Evolutionary conservation across 2,329 filamentous ascomycete genomes (phyloP), one percentile per base, ranked within the genome.

Genomic region (Hirsutella thompsonii): DNA sequence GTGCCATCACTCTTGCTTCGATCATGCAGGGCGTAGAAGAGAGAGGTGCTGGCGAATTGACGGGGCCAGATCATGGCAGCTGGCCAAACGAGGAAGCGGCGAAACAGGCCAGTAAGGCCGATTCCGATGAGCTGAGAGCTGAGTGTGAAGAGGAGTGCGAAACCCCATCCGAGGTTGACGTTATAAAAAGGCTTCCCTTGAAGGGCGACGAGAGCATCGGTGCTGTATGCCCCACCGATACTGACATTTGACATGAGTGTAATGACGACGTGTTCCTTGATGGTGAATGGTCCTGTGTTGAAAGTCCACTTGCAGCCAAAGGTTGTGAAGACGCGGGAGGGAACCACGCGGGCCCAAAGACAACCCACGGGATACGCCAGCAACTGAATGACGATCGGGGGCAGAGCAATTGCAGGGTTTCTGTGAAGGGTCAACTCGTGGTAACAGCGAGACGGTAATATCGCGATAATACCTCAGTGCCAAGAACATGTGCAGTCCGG

Each of bases 1-100:
- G 52, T 42, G 2, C 66, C 62, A 42, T 69, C 53, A 20, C 54
- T 59, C 39, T 62, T 61, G 36, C 53, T 59, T 46, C 60, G 60
- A 40, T 66, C 61, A 36, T 67, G 64, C 3, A 67, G 57, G 14
- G 60, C 62, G 23, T 64, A 57, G 45, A 75, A 64, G 8, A 76
- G 58, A 0, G 66, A 62, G 0, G 64, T 67, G 45, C 66, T 72
- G 3, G 57, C 58, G 20, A 67, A 51, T 63, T 66, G 41, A 69
- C 60, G 62, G 2, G 75, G 75, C 74, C 75, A 79, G 44, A 79
- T 69, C 74, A 79, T 79, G 26, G 72, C 67, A 1, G 75, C 70
- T 1, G 72, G 76, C 55, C 62, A 69, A n/a, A 74, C 67, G 18
- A 79, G 63, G 54, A 74, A 79, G 20, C 70, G 64, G 21, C 73